Percentiles rank a stretch among this genome's conserved stretches.
Evolutionary conservation across 805 yeast species (phyloP).

Genomic region (Sugiyamaella boreocaroliniensis): DNA sequence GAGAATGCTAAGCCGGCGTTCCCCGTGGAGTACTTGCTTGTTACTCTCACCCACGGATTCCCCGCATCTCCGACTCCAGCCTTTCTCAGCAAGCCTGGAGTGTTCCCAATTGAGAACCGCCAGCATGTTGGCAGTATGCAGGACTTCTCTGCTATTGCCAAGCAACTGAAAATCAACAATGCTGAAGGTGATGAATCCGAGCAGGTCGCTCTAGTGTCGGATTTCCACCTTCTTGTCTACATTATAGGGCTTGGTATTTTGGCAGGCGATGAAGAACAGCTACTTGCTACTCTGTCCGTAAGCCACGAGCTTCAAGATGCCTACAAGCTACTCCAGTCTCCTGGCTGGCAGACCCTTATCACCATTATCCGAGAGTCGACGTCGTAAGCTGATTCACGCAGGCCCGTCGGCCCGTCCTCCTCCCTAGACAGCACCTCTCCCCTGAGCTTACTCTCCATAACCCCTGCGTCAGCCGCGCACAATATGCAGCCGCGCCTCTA

Average conservation of each 20-base stretch:
- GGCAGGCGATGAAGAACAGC: constrained; percentile 45
- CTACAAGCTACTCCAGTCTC: constrained; percentile 48
- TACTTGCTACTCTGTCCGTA: constrained; percentile 44
- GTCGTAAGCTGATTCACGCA: too few species aligned
- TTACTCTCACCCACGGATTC: constrained; percentile 88
- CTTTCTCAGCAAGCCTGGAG: constrained; percentile 36
- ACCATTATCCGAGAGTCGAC: constrained; percentile 38
- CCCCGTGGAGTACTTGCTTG: constrained; percentile 85
- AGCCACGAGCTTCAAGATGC: constrained; percentile 40
- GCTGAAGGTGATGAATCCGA: constrained; percentile 23
- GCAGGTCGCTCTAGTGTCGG: constrained; percentile 39
- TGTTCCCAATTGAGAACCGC: constrained; percentile 75
- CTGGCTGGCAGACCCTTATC: constrained; percentile 79
- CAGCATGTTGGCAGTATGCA: constrained; percentile 69
- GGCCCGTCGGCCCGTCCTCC: too few species aligned
- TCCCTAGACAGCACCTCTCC: too few species aligned
- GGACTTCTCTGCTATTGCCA: constrained; percentile 49
- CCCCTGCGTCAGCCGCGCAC: not conserved
- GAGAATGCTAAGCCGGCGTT: constrained; percentile 84
- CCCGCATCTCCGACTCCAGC: constrained; percentile 52
- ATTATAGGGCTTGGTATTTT: constrained; percentile 52
- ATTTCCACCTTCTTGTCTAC: constrained; percentile 70
- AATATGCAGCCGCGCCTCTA: not conserved
- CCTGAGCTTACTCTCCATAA: too few species aligned
- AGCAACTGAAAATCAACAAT: constrained; percentile 38